A percentile compares a stretch with the other conserved stretches of the same genome.
Conservation (phyloP, 352 stramenopile genomes). For the Globisporangium nagaii region DNA sequence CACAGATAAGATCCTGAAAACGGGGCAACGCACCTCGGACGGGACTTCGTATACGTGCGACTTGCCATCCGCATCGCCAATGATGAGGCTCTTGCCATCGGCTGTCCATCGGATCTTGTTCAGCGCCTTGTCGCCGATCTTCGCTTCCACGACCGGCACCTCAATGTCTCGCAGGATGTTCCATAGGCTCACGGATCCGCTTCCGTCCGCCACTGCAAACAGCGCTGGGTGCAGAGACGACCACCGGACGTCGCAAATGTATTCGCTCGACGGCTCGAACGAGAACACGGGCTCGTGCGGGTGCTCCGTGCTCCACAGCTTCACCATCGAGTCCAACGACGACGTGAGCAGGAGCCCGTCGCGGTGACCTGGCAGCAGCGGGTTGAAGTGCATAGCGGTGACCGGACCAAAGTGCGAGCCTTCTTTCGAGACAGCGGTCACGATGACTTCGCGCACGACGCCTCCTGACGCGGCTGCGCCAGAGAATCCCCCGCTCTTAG, state of each 20-base stretch:
- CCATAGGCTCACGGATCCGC: conserved; percentile 70
- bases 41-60: conserved; percentile 79
- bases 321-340: conserved; percentile 85
- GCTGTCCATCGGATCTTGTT: conserved; percentile 82
- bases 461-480: conserved; percentile 9
- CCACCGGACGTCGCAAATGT: conserved; percentile 87
- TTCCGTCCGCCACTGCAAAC: conserved; percentile 80
- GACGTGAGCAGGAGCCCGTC: conserved; percentile 78
- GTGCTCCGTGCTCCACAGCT: conserved; percentile 82
- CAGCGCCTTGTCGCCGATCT: conserved; percentile 67
- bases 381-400: conserved; percentile 84
- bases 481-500: conserved; percentile 20
- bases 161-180: conserved; percentile 85
- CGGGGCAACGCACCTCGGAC: conserved; percentile 48
- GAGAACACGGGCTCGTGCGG: conserved; percentile 63
- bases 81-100: conserved; percentile 75
- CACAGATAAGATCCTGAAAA: background rate
- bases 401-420: conserved; percentile 78
- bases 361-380: conserved; percentile 55
- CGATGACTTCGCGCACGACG: conserved; percentile 55
- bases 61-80: conserved; percentile 69
- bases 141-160: conserved; percentile 53
- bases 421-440: conserved; percentile 54
- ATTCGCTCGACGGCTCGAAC: conserved; percentile 85
- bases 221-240: conserved; percentile 71